Evolutionary conservation across 148 eudicot species (phyloP), one percentile per base, ranked within the genome.

Genomic region (Spergularia marina): DNA sequence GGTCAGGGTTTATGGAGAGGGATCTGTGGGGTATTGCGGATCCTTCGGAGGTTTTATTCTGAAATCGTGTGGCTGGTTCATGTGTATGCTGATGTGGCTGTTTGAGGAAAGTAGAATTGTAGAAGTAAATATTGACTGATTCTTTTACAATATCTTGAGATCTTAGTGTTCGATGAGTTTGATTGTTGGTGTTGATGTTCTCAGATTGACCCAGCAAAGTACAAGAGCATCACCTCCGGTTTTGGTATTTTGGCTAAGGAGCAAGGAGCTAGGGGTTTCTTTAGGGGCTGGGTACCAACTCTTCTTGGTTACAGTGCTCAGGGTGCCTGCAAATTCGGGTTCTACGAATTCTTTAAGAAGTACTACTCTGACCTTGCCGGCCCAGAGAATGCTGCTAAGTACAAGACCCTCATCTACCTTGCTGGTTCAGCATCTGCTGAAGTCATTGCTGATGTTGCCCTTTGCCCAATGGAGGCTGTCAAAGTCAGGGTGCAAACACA

Each of bases 401-500:
- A 93, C 83, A 93, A 93, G 87, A 93, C 98, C 3, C 63, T 90
- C 70, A 93, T 93, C 76, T 90, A 93, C 87, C 96, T 93, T 76
- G 98, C 98, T 74, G 98, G 98, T 63, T 93, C 98, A 36, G 98
- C 98, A 61, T 93, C 98, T 59, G 98, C 98, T 75, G 96, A 93
- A 83, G 81, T 88, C 67, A 93, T 93, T 80, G 98, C 98, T 0
- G 98, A 90, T 85, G 49, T 90, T 80, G 98, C 98, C 58, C 91
- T 93, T 73, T 93, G 98, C 80, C 98, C 98, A 80, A 56, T 93
- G 47, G 98, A 93, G 82, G 98, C 98, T 14, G 98, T 93, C 17
- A 93, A 93, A 82, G 98, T 93, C 80, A 87, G 98, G 59, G 98
- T 93, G 58, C 98, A 93, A 77, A 93, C 98, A 16, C 96, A 93